Conservation (phyloP, 768 basidiomycete genomes). For the Lactifluus subvellereus region DNA sequence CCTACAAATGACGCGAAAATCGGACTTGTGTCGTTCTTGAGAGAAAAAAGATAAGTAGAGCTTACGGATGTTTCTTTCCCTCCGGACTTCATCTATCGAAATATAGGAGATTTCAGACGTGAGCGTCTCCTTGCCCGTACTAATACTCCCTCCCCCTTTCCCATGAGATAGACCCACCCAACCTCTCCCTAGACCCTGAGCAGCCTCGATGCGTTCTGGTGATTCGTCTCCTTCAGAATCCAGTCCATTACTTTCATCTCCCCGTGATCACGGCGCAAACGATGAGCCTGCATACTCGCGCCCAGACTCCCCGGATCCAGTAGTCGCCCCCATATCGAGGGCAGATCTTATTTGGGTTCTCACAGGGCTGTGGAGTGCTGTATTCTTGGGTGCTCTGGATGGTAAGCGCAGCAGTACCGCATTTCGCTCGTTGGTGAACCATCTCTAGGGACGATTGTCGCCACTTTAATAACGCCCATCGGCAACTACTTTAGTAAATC, state of each 20-base stretch:
- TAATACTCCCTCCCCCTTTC: conserved; percentile 19
- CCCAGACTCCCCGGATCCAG: conserved; percentile 2
- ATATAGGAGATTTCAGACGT: conserved; percentile 1
- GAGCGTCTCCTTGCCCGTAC: conserved; percentile 20
- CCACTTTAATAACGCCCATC: conserved; percentile 78
- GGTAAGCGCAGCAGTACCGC: conserved; percentile 39
- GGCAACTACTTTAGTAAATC: conserved; percentile 80
- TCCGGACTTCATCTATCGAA: conserved; percentile 19
- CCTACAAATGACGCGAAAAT: conserved; percentile 17
- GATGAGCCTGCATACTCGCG: neutral
- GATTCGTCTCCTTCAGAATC: conserved; percentile 44
- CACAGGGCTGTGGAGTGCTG: conserved; percentile 73
- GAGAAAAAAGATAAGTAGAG: conserved; percentile 11
- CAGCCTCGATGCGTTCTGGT: conserved; percentile 36
- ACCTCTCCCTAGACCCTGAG: conserved; percentile 6
- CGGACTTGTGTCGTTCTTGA: conserved; percentile 18
- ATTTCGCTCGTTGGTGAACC: conserved; percentile 2
- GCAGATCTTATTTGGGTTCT: conserved; percentile 66
- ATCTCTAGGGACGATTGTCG: conserved; percentile 70
- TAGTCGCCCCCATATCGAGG: conserved; percentile 31
- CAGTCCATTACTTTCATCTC: conserved; percentile 45
- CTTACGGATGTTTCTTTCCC: conserved; percentile 22
- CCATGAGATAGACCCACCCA: conserved; percentile 11
- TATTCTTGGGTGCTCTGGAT: conserved; percentile 80
- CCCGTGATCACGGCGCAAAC: neutral